Conservation (phyloP, 441 rosid species). For the Bocquillonia castaneifolia region DNA sequence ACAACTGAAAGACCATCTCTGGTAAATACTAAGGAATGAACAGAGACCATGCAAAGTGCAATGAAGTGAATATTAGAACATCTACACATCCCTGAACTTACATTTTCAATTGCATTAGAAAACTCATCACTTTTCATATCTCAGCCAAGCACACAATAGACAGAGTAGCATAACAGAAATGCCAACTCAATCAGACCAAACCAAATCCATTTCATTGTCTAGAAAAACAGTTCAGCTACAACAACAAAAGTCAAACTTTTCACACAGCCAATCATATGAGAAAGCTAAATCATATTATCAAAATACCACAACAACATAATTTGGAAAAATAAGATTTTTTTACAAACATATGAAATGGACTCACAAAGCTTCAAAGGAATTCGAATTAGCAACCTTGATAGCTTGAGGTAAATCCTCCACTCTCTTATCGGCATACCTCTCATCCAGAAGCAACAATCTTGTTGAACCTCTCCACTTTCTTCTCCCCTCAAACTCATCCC, state of each 20-base stretch:
- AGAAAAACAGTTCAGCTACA: neutral
- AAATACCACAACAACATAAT: neutral
- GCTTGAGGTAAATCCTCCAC: slow-evolving; percentile 72
- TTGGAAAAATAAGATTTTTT: no score
- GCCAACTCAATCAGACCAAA: neutral
- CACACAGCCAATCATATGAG: neutral
- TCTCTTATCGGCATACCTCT: slow-evolving; percentile 43
- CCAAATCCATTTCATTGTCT: slow-evolving; percentile 1
- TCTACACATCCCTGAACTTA: no score
- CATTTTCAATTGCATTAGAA: neutral
- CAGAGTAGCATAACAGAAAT: neutral
- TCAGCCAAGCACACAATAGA: neutral
- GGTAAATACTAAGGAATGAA: neutral
- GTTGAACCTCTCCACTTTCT: slow-evolving; percentile 76
- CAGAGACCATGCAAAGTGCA: neutral
- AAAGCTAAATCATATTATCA: neutral
- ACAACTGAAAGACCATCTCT: neutral
- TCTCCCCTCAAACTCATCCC: slow-evolving; percentile 56
- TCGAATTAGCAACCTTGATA: slow-evolving; percentile 53
- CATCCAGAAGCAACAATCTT: slow-evolving; percentile 85
- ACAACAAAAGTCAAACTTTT: neutral
- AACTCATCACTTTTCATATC: neutral
- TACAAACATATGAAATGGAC: slow-evolving; percentile 1
- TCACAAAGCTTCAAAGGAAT: slow-evolving; percentile 20
- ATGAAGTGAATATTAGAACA: no score